A percentile compares a stretch with the other conserved stretches of the same genome.
Conservation (phyloP, 2,329 filamentous ascomycete species). For the Metarhizium robertsii region DNA sequence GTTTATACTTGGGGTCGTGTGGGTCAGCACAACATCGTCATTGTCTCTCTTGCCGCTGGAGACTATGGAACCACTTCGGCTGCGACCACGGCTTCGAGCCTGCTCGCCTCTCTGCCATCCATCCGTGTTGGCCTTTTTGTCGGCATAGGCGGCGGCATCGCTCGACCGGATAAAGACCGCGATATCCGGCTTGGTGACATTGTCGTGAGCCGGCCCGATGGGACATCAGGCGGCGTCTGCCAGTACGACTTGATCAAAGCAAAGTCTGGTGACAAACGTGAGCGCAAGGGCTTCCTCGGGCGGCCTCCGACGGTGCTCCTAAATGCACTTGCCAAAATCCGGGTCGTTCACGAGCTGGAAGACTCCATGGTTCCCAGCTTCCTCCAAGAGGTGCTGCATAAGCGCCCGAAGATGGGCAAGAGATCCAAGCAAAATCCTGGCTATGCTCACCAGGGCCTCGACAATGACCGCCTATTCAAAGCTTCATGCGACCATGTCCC, state of each 20-base stretch:
- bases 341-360: constrained; percentile 1
- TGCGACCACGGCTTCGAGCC: constrained; percentile 5
- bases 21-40: constrained; percentile 14
- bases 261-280: background rate
- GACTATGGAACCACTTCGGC: constrained; percentile 6
- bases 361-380: background rate
- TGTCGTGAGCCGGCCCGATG: constrained; percentile 4
- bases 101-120: constrained; percentile 8
- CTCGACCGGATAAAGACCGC: constrained; percentile 1
- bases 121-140: constrained; percentile 9
- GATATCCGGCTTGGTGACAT: constrained; percentile 9
- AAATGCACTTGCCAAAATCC: background rate
- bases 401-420: constrained; percentile 6
- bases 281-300: constrained; percentile 1
- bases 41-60: constrained; percentile 9
- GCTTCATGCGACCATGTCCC: constrained; percentile 1
- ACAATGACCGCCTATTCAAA: constrained; percentile 6
- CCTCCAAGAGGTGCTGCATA: constrained; percentile 4
- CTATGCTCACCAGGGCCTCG: background rate
- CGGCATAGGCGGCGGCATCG: constrained; percentile 10
- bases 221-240: constrained; percentile 3
- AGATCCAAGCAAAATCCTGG: constrained; percentile 1
- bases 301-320: constrained; percentile 4
- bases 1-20: constrained; percentile 12
- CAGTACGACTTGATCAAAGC: constrained; percentile 12